A percentile compares a stretch with the other conserved stretches of the same genome.
Conservation (phyloP, 169 alveolate genomes). For the Plasmodium knowlesi region DNA sequence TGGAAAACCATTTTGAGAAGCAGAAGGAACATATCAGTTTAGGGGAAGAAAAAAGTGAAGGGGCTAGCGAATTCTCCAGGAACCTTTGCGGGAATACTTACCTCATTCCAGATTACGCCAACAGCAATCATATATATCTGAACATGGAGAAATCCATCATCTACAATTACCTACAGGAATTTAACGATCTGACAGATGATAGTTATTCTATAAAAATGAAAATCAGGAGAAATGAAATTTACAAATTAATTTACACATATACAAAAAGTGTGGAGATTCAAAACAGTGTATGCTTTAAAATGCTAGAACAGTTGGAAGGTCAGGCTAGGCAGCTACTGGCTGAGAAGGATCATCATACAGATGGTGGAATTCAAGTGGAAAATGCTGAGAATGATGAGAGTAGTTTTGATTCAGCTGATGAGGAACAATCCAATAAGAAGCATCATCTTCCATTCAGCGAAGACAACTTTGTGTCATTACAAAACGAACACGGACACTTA, state of each 20-base stretch:
- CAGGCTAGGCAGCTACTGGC: neutral
- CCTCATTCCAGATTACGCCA: neutral
- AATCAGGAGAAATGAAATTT: constrained; percentile 36
- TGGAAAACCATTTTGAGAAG: neutral
- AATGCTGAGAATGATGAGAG: neutral
- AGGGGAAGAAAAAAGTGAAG: neutral
- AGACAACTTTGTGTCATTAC: constrained; percentile 6
- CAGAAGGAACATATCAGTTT: neutral
- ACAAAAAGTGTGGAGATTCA: constrained; percentile 41
- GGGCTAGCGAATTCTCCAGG: neutral
- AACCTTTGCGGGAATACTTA: neutral
- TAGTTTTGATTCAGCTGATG: neutral
- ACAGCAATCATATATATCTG: neutral
- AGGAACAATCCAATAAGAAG: neutral
- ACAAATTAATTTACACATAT: constrained; percentile 29
- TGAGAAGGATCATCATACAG: neutral
- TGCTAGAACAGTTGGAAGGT: constrained; percentile 9
- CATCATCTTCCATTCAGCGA: neutral
- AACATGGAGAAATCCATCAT: constrained; percentile 15
- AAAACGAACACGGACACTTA: constrained; percentile 1
- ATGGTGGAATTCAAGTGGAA: neutral
- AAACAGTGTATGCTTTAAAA: constrained; percentile 2
- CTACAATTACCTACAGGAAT: constrained; percentile 24
- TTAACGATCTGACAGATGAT: constrained; percentile 9
- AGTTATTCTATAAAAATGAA: constrained; percentile 24